These are phyloP conservation scores for Epichloe festucae DNA, from an alignment of 2,329 filamentous ascomycete species.

Conservation along the genomic window DNA sequence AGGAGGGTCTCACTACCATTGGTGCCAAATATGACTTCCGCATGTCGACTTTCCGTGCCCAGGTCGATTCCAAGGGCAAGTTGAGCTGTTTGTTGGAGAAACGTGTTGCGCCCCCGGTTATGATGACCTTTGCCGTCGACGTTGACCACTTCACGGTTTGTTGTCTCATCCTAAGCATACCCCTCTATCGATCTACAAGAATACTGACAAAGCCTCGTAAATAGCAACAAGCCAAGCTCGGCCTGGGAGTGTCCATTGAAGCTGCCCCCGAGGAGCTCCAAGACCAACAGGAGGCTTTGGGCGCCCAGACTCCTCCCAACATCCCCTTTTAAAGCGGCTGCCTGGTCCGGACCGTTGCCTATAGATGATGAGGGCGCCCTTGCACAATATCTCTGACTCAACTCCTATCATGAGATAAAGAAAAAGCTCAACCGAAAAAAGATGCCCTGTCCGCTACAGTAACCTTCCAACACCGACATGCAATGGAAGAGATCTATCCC, in stretches of 20 bases:
- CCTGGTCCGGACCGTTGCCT: background rate
- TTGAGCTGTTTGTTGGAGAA: conserved; percentile 89
- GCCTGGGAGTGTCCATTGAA: conserved; percentile 86
- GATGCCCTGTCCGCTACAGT: background rate
- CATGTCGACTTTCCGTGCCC: conserved; percentile 86
- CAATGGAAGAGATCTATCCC: background rate
- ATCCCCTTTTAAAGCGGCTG: conserved; percentile 48
- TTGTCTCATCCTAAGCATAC: conserved; percentile 9
- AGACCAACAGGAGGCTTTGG: conserved; percentile 60
- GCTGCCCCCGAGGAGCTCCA: conserved; percentile 74
- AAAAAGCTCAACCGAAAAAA: background rate
- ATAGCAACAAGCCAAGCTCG: conserved; percentile 89
- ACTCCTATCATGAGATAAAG: conserved; percentile 12
- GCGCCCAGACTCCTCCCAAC: conserved; percentile 37
- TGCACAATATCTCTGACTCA: conserved; percentile 8
- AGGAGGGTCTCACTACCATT: conserved; percentile 81
- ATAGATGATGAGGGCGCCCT: conserved; percentile 9
- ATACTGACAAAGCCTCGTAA: background rate
- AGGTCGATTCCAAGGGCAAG: conserved; percentile 91
- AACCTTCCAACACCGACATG: background rate
- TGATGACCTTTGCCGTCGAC: conserved; percentile 89
- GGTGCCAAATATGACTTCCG: conserved; percentile 98
- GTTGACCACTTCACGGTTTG: conserved; percentile 91
- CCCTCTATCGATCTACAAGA: conserved; percentile 8
- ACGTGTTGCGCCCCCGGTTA: conserved; percentile 86